Base-by-base conservation (phyloP, 805 yeast genomes). In the Metschnikowia picachoensis region DNA sequence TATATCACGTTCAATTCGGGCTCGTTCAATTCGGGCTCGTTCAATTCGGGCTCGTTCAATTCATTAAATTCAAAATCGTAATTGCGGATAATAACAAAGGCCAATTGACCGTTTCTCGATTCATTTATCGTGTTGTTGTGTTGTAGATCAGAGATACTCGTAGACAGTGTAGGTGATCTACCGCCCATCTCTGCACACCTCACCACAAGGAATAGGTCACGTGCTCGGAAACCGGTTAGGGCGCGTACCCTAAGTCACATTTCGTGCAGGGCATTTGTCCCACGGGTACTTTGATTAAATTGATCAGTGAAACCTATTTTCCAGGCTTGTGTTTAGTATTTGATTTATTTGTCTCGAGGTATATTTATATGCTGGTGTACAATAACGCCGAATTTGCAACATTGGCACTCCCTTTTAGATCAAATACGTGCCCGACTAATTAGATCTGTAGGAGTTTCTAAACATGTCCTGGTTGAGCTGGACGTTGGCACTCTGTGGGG, bases 401-500 rank as follows among this genome's bases (percentile, higher is more conserved):
- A 5, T 7, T 20, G 7, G 7, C 25, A 20, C 7, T 7, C 25
- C 25, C 7, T 5, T 20, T 20, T 20, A 20, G 25, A 20, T 20
- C 7, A 5, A 20, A 20, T 5, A 20, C 25, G 25, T 8, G 17
- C 17, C 7, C 20, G 12, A 32, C 28, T 33, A 30, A 17, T 32
- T 37, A 29, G 48, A 44, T 36, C 48, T 49, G 36, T 55, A 55
- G 16, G 57, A 48, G 35, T 43, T 55, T 29, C 58, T 43, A 40
- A 55, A 55, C 53, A 55, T 43, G 5, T 55, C 58, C 33, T 50
- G 57, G 40, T 52, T 55, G 33, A 48, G 51, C 47, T 48, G 57
- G 29, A 40, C 16, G 28, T 36, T 43, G 34, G 39, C 32, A 20
- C 42, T 44, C 17, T 49, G 50, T 1, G 54, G 53, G 11, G 58